Base-by-base conservation (phyloP, 2,329 filamentous ascomycete genomes). In the Thermoascus crustaceus region DNA sequence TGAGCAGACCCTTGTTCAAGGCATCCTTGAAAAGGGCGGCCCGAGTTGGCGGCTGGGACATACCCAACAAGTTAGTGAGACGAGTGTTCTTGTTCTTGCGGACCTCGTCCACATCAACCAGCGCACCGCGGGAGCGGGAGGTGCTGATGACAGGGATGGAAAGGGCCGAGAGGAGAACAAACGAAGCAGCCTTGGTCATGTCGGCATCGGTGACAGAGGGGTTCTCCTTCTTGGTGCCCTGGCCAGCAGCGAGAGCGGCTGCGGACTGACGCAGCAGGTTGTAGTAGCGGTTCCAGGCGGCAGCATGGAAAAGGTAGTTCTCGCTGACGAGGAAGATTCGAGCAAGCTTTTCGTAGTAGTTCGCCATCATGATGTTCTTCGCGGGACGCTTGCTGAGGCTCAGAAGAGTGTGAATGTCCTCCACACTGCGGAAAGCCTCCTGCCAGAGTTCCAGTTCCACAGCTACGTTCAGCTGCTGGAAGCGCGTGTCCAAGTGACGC, bases 321-420 rank as follows among this genome's bases (percentile, higher is more conserved):
- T 96, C 91, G 63, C 89, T 94, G 48, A 96, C 91, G 44, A 98
- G 78, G 75, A 98, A 98, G 63, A 98, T 98, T 46, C 88, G 80
- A 25, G 91, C 95, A 39, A 98, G 80, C 71, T 96, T 96, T 75
- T 98, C 91, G 67, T 96, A 98, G 75, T 98, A 98, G 72, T 96
- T 98, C 68, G 91, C 91, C 91, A 98, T 98, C 91, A 98, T 96
- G 59, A 95, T 75, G 62, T 95, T 95, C 81, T 96, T 96, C 36
- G 91, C 82, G 24, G 88, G 88, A 37, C 91, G 85, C 77, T 96
- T 96, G 81, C 89, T 96, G 51, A 96, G 76, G 70, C 82, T 96
- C 49, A 98, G 79, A 37, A 98, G 78, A 34, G 88, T 96, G 70
- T 98, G 91, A 50, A 96, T 96, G 60, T 98, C 91, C 69, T 98